phyloP scores from a whole-genome alignment of 2,329 filamentous ascomycete genomes.

The Biscogniauxia marginata region DNA sequence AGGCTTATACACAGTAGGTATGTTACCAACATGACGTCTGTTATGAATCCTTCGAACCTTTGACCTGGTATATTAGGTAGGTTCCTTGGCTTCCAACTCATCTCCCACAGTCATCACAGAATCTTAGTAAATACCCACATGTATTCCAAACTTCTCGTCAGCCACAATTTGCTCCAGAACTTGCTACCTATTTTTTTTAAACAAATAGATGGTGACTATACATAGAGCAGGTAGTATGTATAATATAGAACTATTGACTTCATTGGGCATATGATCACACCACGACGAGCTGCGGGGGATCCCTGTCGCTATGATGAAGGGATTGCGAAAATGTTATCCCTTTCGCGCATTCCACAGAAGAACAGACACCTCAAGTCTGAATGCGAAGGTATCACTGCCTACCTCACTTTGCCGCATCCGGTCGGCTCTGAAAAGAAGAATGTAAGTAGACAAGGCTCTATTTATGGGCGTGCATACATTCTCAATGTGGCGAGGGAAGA shows the following conservation, averaged over 20 bases:
- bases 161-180: neutral
- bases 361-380: neutral
- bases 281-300: neutral
- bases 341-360: neutral
- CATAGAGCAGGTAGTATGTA: neutral
- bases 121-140: neutral
- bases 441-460: neutral
- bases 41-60: too few relatives aligned
- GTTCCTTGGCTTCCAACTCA: too few relatives aligned
- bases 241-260: neutral
- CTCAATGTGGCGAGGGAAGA: neutral
- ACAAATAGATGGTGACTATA: too few relatives aligned
- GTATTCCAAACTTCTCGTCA: neutral
- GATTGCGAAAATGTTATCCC: neutral
- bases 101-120: too few relatives aligned
- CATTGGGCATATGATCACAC: neutral
- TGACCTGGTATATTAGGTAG: too few relatives aligned
- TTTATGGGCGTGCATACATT: neutral
- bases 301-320: neutral
- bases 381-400: neutral
- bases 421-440: neutral
- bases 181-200: neutral
- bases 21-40: neutral
- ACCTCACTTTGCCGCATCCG: neutral
- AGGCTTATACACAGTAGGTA: neutral